Evolutionary conservation across 169 alveolate genomes (phyloP), one percentile per base, ranked within the genome.

Genomic region (Eimeria brunetti): DNA sequence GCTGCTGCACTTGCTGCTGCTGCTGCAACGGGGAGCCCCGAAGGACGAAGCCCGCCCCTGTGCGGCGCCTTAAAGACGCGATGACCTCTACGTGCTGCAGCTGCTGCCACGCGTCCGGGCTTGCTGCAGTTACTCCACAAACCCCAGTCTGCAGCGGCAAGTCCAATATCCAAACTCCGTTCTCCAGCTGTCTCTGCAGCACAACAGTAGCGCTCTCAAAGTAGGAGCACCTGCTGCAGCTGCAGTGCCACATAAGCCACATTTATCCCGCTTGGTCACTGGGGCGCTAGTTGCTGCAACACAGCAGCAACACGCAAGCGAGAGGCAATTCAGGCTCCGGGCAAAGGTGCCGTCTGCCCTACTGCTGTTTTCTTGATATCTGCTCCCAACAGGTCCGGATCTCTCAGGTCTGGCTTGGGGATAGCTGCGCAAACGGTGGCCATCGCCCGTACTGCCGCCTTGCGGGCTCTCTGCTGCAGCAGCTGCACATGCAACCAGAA

Each of bases 81-180:
- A 86, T 58, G 49, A 49, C 62, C 46, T 86, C 92, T 41, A 41
- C 60, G 51, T 86, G 92, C 92, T 86, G 92, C 64, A 86, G 92
- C 81, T 86, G 92, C 64, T 86, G 92, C 92, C 92, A 86, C 53
- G 92, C 78, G 20, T 86, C 92, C 38, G 92, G 83, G 78, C 76
- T 44, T 38, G 83, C 92, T 86, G 92, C 92, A 58, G 92, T 86
- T 3, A 86, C 92, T n/a, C 83, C 92, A 64, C 92, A 86, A 20
- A 86, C 81, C 46, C 92, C 92, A 27, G 92, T 14, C 92, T 86
- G 92, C 51, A 86, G 67, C 51, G 92, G 92, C 53, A 86, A 41
- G 60, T 86, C 92, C 58, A 86, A 60, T 27, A 86, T 18, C 92
- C 92, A 86, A 49, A 86, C 64, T 44, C 92, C 81, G 30, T 86